These are phyloP conservation scores for Phytophthora crassamura DNA, from an alignment of 352 stramenopile species.

Conservation along the genomic window DNA sequence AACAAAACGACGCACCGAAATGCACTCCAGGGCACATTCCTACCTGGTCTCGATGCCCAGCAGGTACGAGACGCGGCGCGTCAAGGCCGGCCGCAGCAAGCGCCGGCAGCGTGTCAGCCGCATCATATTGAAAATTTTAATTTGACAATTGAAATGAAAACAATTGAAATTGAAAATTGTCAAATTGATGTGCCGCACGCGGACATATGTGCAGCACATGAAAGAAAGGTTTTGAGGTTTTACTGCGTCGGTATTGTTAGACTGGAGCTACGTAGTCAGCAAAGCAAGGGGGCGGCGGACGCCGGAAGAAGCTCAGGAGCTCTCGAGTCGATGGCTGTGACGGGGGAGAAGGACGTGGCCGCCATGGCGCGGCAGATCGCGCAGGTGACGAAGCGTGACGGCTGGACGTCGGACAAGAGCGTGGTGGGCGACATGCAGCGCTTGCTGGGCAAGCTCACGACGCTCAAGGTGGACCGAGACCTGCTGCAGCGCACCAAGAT, in stretches of 20 bases:
- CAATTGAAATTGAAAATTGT: too few species aligned
- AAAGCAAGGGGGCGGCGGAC: conserved; percentile 8
- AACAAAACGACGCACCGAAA: too few species aligned
- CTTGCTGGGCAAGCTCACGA: conserved; percentile 77
- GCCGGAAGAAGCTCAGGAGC: conserved; percentile 6
- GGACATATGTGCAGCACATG: neutral
- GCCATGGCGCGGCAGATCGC: conserved; percentile 80
- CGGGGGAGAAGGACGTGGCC: conserved; percentile 60
- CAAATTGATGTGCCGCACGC: too few species aligned
- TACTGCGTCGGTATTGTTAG: conserved; percentile 25
- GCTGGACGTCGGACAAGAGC: conserved; percentile 68
- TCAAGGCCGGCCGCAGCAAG: neutral
- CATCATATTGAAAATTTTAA: conserved; percentile 15
- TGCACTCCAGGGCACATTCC: neutral
- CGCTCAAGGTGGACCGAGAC: conserved; percentile 77
- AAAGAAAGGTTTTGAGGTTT: conserved; percentile 18
- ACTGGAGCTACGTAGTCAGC: conserved; percentile 9
- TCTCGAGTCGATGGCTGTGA: conserved; percentile 22
- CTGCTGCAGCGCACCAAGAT: conserved; percentile 82
- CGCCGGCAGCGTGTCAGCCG: neutral
- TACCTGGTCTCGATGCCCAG: conserved; percentile 95
- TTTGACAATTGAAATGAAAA: too few species aligned
- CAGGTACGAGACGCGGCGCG: conserved; percentile 69
- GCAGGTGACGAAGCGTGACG: conserved; percentile 60
- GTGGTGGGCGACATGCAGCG: conserved; percentile 70